phyloP scores from a whole-genome alignment of 768 basidiomycete genomes.

The Nidularia sp. region DNA sequence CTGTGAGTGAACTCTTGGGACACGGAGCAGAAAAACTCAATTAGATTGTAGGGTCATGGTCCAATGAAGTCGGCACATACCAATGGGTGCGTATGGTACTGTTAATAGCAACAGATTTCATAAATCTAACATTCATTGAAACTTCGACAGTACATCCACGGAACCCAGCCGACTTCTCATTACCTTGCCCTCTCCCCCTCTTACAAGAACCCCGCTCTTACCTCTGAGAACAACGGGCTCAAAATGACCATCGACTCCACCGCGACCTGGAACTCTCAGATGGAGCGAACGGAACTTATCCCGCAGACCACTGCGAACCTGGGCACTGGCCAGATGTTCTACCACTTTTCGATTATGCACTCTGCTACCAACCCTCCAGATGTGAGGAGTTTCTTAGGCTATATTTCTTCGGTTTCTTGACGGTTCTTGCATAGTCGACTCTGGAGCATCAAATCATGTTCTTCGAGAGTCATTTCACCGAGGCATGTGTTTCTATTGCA shows the following conservation, averaged over 20 bases:
- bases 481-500: constrained; percentile 23
- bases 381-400: constrained; percentile 22
- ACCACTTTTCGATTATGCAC: constrained; percentile 57
- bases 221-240: constrained; percentile 44
- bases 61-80: constrained; percentile 48
- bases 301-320: constrained; percentile 47
- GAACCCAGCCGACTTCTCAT: constrained; percentile 41
- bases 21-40: neutral
- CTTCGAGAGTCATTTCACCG: constrained; percentile 63
- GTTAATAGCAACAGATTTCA: neutral
- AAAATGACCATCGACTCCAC: constrained; percentile 51
- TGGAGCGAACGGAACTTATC: constrained; percentile 42
- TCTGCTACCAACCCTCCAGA: constrained; percentile 46
- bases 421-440: constrained; percentile 28
- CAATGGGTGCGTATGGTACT: constrained; percentile 43
- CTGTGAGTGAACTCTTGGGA: constrained; percentile 26
- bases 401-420: neutral
- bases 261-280: constrained; percentile 52
- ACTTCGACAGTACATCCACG: constrained; percentile 46
- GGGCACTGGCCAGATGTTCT: constrained; percentile 54
- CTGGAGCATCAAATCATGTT: constrained; percentile 60
- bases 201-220: constrained; percentile 59
- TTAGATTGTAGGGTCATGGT: constrained; percentile 44
- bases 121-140: too few relatives aligned
- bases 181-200: constrained; percentile 47